Base-by-base conservation (phyloP, 2,329 filamentous ascomycete species). In the Colletotrichum australisinense region DNA sequence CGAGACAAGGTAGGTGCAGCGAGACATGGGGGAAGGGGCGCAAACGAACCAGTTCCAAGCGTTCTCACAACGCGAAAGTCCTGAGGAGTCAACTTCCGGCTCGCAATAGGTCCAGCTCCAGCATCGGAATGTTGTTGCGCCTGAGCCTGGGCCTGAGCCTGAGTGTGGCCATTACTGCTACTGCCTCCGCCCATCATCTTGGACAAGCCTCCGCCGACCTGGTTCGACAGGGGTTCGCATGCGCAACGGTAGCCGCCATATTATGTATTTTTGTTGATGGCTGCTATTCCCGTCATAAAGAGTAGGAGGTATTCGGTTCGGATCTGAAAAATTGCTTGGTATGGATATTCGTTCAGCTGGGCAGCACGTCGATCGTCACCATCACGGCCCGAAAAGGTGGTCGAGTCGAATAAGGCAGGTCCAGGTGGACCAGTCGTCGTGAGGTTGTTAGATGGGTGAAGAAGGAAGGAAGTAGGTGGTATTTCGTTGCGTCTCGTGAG, bases 11-110 rank as follows among this genome's bases (percentile, higher is more conserved):
- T 38, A 30, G 63, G 56, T 49, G 42, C 67, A n/a, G 64, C 63
- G 69, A 46, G 30, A 56, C 57, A 70, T 58, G 8, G 46, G 38
- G 57, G 5, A 58, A 22, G 24, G 64, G 42, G 57, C 30, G 35
- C 49, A 62, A 62, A 81, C 84, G 77, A 84, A 92, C 93, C 93
- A 53, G 93, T 95, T 75, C 92, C 94, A 75, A 96, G 84, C 14
- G 94, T 95, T 81, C 93, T 92, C 76, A 95, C 88, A 63, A 94
- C 87, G 73, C 90, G 87, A 80, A 95, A 95, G 84, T 95, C 92
- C 73, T 88, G 84, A 72, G 87, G 80, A 55, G 80, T 78, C 42
- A 81, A 78, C 53, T 79, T 77, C 67, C 74, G 69, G 26, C 16
- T 63, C 38, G 74, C 46, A 22, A 75, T 64, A 5, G 74, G 74